phyloP scores from a whole-genome alignment of 2,329 filamentous ascomycete species.

The Neobulgaria alba region DNA sequence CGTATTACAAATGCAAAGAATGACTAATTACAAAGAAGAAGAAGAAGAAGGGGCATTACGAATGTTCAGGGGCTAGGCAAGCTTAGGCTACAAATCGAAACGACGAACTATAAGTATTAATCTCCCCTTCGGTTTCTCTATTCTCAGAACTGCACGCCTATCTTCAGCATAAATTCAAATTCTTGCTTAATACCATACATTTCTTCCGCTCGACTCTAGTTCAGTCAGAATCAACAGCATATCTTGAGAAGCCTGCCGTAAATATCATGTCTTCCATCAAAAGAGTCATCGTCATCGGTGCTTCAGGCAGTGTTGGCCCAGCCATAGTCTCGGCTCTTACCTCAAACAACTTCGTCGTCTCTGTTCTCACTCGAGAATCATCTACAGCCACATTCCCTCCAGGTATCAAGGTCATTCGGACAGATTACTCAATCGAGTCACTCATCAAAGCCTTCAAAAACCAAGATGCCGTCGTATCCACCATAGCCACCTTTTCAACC shows the following conservation, averaged over 20 bases:
- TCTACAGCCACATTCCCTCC: not conserved
- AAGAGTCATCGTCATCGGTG: not conserved
- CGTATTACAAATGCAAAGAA: no score
- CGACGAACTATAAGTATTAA: no score
- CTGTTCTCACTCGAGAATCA: not conserved
- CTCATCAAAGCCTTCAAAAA: slow-evolving; percentile 34
- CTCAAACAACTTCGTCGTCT: not conserved
- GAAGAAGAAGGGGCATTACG: no score
- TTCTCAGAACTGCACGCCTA: no score
- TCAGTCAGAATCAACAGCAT: not conserved
- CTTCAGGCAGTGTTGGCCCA: not conserved
- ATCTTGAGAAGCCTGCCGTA: not conserved
- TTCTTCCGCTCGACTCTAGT: no score
- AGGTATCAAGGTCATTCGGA: not conserved
- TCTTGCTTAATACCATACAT: no score
- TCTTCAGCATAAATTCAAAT: no score
- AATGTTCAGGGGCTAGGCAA: no score
- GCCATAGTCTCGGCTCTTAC: not conserved
- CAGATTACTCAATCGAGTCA: slow-evolving; percentile 7
- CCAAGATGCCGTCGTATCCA: slow-evolving; percentile 47
- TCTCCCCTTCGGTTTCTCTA: no score
- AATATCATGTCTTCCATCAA: not conserved
- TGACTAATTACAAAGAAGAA: no score
- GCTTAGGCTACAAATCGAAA: no score
- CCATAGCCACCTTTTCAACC: slow-evolving; percentile 36